These are phyloP conservation scores for Petrea volubilis DNA, from an alignment of 257 asterid species.

Conservation along the genomic window DNA sequence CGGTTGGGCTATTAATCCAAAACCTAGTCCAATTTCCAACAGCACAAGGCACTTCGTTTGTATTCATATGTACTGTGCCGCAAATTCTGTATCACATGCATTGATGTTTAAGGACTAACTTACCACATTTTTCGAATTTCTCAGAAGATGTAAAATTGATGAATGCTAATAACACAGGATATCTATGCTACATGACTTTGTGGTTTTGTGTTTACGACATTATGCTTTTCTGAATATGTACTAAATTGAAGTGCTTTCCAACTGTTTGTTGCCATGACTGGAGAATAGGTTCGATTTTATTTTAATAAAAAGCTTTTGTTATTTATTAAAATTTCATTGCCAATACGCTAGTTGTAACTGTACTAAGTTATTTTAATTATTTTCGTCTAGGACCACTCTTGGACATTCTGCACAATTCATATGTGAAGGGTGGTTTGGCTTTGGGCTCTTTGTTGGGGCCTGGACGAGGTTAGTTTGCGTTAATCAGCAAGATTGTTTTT, in stretches of 20 bases:
- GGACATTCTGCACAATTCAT: constrained; percentile 79
- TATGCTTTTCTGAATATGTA: neutral
- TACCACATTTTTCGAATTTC: neutral
- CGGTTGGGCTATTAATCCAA: too few relatives aligned
- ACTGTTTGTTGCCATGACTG: neutral
- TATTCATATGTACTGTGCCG: neutral
- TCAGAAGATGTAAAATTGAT: neutral
- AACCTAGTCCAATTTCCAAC: too few relatives aligned
- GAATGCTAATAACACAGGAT: neutral
- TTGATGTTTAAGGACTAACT: neutral
- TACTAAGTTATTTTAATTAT: neutral
- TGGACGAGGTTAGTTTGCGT: constrained; percentile 78
- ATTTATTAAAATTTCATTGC: neutral
- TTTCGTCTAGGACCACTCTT: constrained; percentile 55
- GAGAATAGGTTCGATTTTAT: neutral
- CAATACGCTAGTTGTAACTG: neutral
- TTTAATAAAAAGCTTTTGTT: neutral
- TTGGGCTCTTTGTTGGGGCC: constrained; percentile 92
- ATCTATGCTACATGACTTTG: neutral
- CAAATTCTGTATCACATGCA: neutral
- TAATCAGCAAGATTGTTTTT: constrained; percentile 1
- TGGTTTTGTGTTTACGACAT: neutral
- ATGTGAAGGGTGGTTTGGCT: constrained; percentile 89
- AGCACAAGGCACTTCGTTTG: neutral
- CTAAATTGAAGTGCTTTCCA: neutral